Evolutionary conservation across 345 rosid species (phyloP).

Genomic region (Sisymbrium altissimum): DNA sequence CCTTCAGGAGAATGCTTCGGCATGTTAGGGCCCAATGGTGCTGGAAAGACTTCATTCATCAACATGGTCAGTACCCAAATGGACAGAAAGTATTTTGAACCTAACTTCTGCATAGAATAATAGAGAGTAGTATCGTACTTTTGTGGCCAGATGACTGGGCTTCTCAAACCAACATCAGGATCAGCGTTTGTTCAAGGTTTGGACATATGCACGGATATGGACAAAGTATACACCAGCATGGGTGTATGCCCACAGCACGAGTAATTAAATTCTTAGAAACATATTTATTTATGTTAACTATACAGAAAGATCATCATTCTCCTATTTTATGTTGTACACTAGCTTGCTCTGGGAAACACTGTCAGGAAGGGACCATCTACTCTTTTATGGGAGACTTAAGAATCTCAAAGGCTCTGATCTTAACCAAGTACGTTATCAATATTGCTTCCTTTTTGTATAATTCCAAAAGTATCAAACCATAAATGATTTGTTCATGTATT

Average conservation of each 20-base stretch:
- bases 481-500: neutral
- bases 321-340: neutral
- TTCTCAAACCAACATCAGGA: conserved; percentile 73
- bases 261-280: conserved; percentile 44
- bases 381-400: conserved; percentile 95
- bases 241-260: conserved; percentile 97
- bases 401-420: conserved; percentile 71
- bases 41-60: conserved; percentile 93
- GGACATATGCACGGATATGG: conserved; percentile 66
- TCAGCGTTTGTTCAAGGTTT: conserved; percentile 63
- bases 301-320: neutral
- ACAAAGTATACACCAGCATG: conserved; percentile 72
- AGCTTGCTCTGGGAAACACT: conserved; percentile 91
- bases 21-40: conserved; percentile 97
- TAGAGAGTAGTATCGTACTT: neutral
- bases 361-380: conserved; percentile 88
- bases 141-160: conserved; percentile 79
- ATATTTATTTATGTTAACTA: neutral
- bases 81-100: neutral
- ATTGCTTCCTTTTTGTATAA: neutral
- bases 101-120: neutral
- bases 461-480: neutral
- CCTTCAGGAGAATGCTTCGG: conserved; percentile 93
- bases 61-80: conserved; percentile 53
- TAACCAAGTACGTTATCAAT: conserved; percentile 41